These are phyloP conservation scores for Akanthomyces dipterigenus DNA, from an alignment of 2,329 filamentous ascomycete genomes.

Conservation along the genomic window DNA sequence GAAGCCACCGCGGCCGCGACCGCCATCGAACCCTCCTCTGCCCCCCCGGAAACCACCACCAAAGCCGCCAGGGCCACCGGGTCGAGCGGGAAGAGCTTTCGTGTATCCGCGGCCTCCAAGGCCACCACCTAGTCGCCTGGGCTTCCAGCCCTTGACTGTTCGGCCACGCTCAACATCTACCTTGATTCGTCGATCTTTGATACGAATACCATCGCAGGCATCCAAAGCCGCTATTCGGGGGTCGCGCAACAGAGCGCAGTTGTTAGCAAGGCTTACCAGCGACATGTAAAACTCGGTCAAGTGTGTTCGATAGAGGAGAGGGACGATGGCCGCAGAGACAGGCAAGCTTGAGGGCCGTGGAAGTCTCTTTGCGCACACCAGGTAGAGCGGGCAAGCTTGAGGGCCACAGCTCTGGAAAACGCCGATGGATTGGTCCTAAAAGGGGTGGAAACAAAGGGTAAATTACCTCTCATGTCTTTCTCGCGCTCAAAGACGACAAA, in stretches of 20 bases:
- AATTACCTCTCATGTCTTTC: constrained; percentile 97
- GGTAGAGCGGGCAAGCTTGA: constrained; percentile 35
- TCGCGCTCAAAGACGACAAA: constrained; percentile 97
- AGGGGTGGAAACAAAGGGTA: constrained; percentile 30
- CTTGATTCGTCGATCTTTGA: constrained; percentile 85
- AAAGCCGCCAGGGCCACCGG: constrained; percentile 54
- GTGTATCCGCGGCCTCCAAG: constrained; percentile 91
- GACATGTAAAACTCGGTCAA: constrained; percentile 21
- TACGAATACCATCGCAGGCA: constrained; percentile 75
- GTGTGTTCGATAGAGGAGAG: constrained; percentile 9
- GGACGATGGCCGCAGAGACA: constrained; percentile 33
- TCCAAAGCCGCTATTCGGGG: constrained; percentile 81
- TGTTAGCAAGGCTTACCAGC: constrained; percentile 63
- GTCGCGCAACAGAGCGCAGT: constrained; percentile 49
- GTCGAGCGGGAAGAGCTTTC: constrained; percentile 66
- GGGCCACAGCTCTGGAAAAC: constrained; percentile 34
- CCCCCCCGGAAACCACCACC: constrained; percentile 42
- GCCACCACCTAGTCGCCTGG: constrained; percentile 83
- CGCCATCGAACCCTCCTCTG: constrained; percentile 38
- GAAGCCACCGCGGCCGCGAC: constrained; percentile 37
- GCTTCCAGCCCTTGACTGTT: constrained; percentile 90
- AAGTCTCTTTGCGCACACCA: constrained; percentile 38
- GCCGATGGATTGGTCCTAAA: constrained; percentile 21
- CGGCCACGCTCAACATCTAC: constrained; percentile 95
- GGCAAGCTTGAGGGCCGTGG: constrained; percentile 51